Evolutionary conservation across 148 eudicot species (phyloP).

Genomic region (Nepenthes gracilis): DNA sequence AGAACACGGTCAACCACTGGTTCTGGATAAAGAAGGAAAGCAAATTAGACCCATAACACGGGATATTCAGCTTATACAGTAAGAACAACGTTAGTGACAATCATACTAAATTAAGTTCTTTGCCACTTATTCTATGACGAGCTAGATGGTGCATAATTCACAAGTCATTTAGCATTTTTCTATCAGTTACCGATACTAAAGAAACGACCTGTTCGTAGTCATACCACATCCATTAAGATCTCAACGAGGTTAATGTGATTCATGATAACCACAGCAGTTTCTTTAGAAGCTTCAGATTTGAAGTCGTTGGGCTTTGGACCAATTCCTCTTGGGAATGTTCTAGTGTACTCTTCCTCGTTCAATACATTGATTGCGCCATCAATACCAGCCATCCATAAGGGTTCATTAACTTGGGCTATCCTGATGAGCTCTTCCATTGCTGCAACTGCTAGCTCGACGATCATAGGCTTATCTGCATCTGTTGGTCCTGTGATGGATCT

Average conservation of each 20-base stretch:
- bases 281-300: conserved; percentile 75
- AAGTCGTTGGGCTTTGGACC: conserved; percentile 59
- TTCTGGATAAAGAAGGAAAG: conserved; percentile 11
- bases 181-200: too few relatives aligned
- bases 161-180: too few relatives aligned
- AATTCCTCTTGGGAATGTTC: conserved; percentile 67
- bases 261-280: conserved; percentile 82
- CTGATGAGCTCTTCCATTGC: conserved; percentile 85
- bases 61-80: not conserved
- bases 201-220: not conserved
- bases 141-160: too few relatives aligned
- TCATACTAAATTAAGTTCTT: not conserved
- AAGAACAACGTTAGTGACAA: not conserved
- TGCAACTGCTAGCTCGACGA: conserved; percentile 75
- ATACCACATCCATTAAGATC: conserved; percentile 79
- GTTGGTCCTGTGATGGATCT: conserved; percentile 59
- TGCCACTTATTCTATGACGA: too few relatives aligned
- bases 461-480: conserved; percentile 66
- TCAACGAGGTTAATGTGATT: conserved; percentile 75
- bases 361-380: conserved; percentile 24
- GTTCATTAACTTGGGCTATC: conserved; percentile 72
- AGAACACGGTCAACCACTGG: conserved; percentile 29
- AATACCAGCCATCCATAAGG: conserved; percentile 55
- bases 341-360: conserved; percentile 60
- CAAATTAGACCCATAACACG: not conserved